Evolutionary conservation across 805 yeast genomes (phyloP).

Genomic region (Saccharomycopsis sp.): DNA sequence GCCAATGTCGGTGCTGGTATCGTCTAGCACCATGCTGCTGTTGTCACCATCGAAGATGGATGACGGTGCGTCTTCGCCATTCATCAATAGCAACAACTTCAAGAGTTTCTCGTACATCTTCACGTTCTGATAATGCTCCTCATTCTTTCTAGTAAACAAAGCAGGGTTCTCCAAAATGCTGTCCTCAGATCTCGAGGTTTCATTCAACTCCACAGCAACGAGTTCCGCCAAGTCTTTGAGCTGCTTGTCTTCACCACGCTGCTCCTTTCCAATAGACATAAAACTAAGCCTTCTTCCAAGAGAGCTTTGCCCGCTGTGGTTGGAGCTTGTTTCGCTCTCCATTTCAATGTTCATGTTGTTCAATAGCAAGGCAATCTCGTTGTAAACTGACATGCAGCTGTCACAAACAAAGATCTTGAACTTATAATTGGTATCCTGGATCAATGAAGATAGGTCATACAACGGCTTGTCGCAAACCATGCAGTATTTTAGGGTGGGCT

Average conservation of each 20-base stretch:
- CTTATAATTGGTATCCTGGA: constrained; percentile 23
- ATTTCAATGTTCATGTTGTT: constrained; percentile 11
- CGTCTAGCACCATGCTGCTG: constrained; percentile 6
- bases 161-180: background rate
- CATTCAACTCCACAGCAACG: constrained; percentile 12
- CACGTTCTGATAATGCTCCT: constrained; percentile 5
- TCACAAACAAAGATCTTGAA: constrained; percentile 22
- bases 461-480: constrained; percentile 64
- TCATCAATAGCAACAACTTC: constrained; percentile 17
- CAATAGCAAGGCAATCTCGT: constrained; percentile 11
- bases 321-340: background rate
- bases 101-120: constrained; percentile 24
- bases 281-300: background rate
- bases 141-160: constrained; percentile 1
- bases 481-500: constrained; percentile 34
- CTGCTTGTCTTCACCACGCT: constrained; percentile 8
- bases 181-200: constrained; percentile 1
- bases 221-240: constrained; percentile 9
- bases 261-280: constrained; percentile 1
- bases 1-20: constrained; percentile 18
- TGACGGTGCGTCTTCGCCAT: constrained; percentile 9
- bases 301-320: background rate
- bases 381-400: constrained; percentile 16
- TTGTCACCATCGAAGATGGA: constrained; percentile 10
- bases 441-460: constrained; percentile 45